Evolutionary conservation across 2,329 filamentous ascomycete species (phyloP), one percentile per base, ranked within the genome.

Genomic region (Pseudogymnoascus sp.): DNA sequence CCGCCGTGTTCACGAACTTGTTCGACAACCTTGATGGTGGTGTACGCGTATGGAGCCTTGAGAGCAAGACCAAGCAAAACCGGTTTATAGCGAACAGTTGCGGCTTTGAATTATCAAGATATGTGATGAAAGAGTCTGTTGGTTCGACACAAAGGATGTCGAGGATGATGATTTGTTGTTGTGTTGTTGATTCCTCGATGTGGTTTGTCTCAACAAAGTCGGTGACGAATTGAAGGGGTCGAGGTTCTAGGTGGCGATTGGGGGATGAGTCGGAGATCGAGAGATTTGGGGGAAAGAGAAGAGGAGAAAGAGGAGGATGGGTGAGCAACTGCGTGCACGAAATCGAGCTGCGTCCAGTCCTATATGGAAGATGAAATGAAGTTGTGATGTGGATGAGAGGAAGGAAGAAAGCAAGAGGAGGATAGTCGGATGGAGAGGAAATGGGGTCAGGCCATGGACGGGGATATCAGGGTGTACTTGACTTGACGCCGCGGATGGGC

Each of bases 1-100:
- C 70, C 69, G 65, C 68, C 69, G 66, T 66, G 64, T 70, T 69
- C 70, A 73, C 58, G 37, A 59, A 37, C 33, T 37, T 39, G 18
- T 37, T 37, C 58, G 33, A 39, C 58, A 59, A 59, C 58, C 35
- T 59, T 59, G 58, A 59, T 59, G 33, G 58, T 59, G 33, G 33
- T 27, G 33, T 59, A 59, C 27, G 33, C 48, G 48, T 21, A 21
- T 55, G 48, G 48, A 33, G 48, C 48, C 48, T 55, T 9, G 48
- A 15, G 12, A 55, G 48, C 48, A 55, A 55, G 48, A 33, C 48
- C 29, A 55, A 33, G 48, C 48, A 33, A 55, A 55, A 33, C 48
- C 29, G 48, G 45, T 55, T 10, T 10, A 55, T 55, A 15, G 8
- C 21, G 48, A 55, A 55, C 48, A 33, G 48, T 33, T 18, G 29